A percentile compares a stretch with the other conserved stretches of the same genome.
These are phyloP conservation scores for Cordyceps javanica DNA, from an alignment of 2,329 filamentous ascomycete genomes.

Conservation along the genomic window DNA sequence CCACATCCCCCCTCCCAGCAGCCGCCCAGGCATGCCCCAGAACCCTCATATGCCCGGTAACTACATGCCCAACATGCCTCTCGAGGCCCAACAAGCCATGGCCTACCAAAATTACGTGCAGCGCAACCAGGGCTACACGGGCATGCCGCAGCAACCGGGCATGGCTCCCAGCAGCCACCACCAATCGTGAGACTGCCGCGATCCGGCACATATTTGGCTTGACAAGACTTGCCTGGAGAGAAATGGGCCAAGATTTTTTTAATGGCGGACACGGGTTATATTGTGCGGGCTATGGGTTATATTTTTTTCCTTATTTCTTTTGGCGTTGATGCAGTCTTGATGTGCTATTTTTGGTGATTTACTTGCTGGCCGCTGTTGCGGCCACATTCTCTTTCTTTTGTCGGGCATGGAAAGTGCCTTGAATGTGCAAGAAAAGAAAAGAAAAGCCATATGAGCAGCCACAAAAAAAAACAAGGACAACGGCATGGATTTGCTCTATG, in stretches of 20 bases:
- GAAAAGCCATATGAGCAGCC: not conserved
- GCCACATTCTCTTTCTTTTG: conserved; percentile 5
- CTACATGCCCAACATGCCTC: conserved; percentile 59
- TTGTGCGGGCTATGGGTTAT: conserved; percentile 35
- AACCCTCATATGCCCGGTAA: conserved; percentile 56
- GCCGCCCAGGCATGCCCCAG: conserved; percentile 60
- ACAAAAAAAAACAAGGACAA: not conserved
- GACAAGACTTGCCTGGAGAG: not conserved
- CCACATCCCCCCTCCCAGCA: conserved; percentile 60
- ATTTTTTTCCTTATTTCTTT: conserved; percentile 12
- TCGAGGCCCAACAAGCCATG: conserved; percentile 71
- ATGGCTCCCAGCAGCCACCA: conserved; percentile 81
- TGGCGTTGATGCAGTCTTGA: conserved; percentile 37
- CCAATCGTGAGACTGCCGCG: conserved; percentile 52
- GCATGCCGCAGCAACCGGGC: conserved; percentile 69
- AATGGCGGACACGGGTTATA: conserved; percentile 24
- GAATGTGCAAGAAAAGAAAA: conserved; percentile 1
- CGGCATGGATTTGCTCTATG: not conserved
- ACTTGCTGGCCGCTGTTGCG: not conserved
- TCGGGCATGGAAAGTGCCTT: conserved; percentile 1
- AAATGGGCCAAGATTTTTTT: conserved; percentile 16
- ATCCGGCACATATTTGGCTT: not conserved
- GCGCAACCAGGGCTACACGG: conserved; percentile 60
- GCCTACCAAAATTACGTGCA: conserved; percentile 82
- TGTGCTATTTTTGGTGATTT: conserved; percentile 23